phyloP scores from a whole-genome alignment of 2,329 filamentous ascomycete species.

The Phialophora verrucosa region DNA sequence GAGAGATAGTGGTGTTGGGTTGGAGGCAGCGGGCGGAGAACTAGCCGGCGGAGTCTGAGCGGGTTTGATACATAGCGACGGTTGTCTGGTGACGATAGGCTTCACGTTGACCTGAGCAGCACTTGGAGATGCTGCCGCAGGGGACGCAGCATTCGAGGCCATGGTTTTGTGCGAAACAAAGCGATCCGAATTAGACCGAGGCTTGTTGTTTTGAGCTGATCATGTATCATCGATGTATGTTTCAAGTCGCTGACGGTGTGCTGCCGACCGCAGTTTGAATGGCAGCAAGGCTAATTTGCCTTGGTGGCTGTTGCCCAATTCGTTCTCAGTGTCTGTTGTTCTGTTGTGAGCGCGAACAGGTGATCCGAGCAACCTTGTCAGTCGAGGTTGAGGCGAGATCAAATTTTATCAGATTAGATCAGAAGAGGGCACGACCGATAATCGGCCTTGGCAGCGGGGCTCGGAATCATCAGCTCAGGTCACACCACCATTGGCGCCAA shows the following conservation, averaged over 20 bases:
- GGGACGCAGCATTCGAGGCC: constrained; percentile 29
- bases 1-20: constrained; percentile 58
- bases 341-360: background rate
- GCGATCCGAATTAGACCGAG: constrained; percentile 41
- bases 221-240: background rate
- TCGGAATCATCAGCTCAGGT: background rate
- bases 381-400: constrained; percentile 26
- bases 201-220: constrained; percentile 12
- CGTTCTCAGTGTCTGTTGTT: background rate
- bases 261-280: background rate
- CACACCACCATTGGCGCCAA: background rate
- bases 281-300: background rate
- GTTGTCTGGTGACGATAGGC: constrained; percentile 30
- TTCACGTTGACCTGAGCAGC: constrained; percentile 26
- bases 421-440: constrained; percentile 28
- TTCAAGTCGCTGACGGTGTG: constrained; percentile 2
- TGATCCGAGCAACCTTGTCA: constrained; percentile 9
- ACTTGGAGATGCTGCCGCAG: constrained; percentile 16
- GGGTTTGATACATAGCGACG: constrained; percentile 39
- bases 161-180: constrained; percentile 17
- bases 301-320: background rate
- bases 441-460: constrained; percentile 29
- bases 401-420: constrained; percentile 44
- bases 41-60: constrained; percentile 36
- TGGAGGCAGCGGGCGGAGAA: constrained; percentile 45